Base-by-base conservation (phyloP, 768 basidiomycete species). In the Termitomyces sp. region DNA sequence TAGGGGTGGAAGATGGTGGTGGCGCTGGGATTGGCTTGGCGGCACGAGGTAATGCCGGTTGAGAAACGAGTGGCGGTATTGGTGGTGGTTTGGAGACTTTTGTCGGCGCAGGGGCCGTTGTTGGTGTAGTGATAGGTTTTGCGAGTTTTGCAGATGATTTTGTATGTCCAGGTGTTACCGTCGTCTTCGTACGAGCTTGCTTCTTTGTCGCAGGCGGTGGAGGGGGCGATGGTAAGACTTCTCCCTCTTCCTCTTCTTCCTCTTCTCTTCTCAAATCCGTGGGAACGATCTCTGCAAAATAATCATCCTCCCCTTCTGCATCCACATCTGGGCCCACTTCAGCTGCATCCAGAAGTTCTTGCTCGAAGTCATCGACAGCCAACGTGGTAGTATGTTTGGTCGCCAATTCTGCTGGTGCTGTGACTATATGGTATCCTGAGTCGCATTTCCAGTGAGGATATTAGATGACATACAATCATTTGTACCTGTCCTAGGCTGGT, bases 401-500 rank as follows among this genome's bases (percentile, higher is more conserved):
- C 9, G 49, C 38, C 3, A 60, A 39, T 41, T 56, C 54, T 41
- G 54, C 56, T 12, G 73, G 46, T 12, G 44, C 47, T 48, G 53
- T 29, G 47, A 51, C 29, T 53, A 22, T 27, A 23, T 18, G 35
- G 41, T 22, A 27, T 32, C 33, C 22, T 49, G 33, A 53, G 25
- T 18, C 6, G 18, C 23, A 22, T n/a, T 18, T 5, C 12, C 27
- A 9, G 18, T 1, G 7, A 27, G 10, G 5, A 29, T 29, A 29
- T 29, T 9, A 29, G 16, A 15, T 35, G 20, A 52, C 59, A 20
- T 20, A 60, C 59, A 13, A 25, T 60, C 59, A 9, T 48, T 46
- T 42, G 60, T 54, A 35, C 67, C 59, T 23, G 67, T 65, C 61
- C 79, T 83, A 41, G 77, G 71, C 45, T 82, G 80, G 60, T 79